Evolutionary conservation across 2,329 filamentous ascomycete species (phyloP).

Genomic region (Xylogone sp.): DNA sequence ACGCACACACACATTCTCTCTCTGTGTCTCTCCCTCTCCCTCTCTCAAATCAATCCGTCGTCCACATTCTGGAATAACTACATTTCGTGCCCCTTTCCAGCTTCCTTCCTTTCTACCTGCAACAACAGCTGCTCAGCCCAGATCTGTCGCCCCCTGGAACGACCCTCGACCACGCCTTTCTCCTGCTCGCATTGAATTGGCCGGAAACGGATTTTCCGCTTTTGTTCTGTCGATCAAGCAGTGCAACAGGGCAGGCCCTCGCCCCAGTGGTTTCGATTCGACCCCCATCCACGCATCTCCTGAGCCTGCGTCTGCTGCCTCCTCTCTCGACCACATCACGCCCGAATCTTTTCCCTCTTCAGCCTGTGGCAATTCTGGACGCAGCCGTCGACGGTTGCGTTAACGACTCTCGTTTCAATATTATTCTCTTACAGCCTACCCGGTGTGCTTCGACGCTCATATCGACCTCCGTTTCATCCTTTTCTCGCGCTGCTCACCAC

Average conservation of each 20-base stretch:
- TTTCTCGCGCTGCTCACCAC: background rate
- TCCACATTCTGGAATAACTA: background rate
- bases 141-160: background rate
- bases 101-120: background rate
- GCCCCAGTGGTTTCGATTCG: constrained; percentile 8
- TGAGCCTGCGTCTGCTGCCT: constrained; percentile 1
- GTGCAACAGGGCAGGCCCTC: constrained; percentile 15
- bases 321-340: constrained; percentile 3
- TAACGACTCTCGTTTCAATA: constrained; percentile 9
- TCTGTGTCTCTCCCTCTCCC: no score
- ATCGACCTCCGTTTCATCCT: constrained; percentile 9
- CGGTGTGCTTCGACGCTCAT: constrained; percentile 7
- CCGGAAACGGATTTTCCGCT: constrained; percentile 14
- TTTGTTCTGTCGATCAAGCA: constrained; percentile 17
- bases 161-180: background rate
- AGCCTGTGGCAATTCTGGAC: constrained; percentile 9
- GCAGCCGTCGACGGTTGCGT: constrained; percentile 4
- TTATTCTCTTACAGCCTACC: constrained; percentile 15
- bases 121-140: background rate
- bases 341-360: no score
- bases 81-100: background rate
- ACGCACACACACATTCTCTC: no score
- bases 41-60: background rate
- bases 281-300: constrained; percentile 8
- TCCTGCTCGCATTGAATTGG: constrained; percentile 7